These are phyloP conservation scores for Tolypocladium capitatum DNA, from an alignment of 2,329 filamentous ascomycete genomes.

Conservation along the genomic window DNA sequence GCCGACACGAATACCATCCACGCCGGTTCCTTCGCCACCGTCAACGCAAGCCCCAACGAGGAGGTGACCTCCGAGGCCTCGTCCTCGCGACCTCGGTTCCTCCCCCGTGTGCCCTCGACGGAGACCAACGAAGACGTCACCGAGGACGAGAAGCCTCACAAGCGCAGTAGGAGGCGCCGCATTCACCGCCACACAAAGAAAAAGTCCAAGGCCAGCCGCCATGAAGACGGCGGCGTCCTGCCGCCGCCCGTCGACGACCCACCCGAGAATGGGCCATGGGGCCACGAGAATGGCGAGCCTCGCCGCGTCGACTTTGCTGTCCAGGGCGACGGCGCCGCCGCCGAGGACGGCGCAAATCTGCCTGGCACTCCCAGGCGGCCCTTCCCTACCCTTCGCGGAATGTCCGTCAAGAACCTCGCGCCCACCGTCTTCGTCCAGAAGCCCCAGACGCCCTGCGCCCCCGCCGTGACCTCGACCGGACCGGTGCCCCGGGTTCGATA, in stretches of 20 bases:
- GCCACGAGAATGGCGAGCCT: conserved; percentile 25
- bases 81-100: conserved; percentile 20
- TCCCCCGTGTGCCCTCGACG: conserved; percentile 22
- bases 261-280: conserved; percentile 8
- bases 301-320: conserved; percentile 47
- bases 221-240: conserved; percentile 11
- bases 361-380: conserved; percentile 20
- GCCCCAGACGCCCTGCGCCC: conserved; percentile 11
- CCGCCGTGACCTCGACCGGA: conserved; percentile 21
- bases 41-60: conserved; percentile 19
- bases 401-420: conserved; percentile 55
- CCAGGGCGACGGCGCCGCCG: conserved; percentile 11
- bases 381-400: conserved; percentile 41
- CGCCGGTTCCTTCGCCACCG: conserved; percentile 28
- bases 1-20: conserved; percentile 18
- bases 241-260: conserved; percentile 20
- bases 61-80: conserved; percentile 25
- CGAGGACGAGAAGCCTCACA: conserved; percentile 28
- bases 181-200: conserved; percentile 23
- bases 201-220: conserved; percentile 22
- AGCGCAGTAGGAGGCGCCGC: conserved; percentile 19
- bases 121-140: conserved; percentile 30
- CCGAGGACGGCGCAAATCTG: conserved; percentile 15
- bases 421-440: conserved; percentile 55
- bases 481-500: conserved; percentile 44